These are phyloP conservation scores for Candida koratica DNA, from an alignment of 805 yeast genomes.

Conservation along the genomic window DNA sequence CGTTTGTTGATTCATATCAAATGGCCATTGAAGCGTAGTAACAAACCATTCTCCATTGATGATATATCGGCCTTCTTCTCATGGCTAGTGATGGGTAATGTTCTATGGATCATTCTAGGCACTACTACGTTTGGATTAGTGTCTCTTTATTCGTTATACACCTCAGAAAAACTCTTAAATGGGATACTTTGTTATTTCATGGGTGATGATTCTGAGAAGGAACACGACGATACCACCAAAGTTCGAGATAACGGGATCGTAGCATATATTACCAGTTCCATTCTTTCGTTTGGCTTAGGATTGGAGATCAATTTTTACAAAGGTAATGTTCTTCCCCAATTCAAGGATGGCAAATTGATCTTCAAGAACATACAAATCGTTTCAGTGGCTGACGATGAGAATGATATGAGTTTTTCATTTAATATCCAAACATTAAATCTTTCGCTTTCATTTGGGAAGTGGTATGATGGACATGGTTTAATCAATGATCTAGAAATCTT, in stretches of 20 bases:
- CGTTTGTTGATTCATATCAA: conserved; percentile 36
- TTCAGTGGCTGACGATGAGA: conserved; percentile 13
- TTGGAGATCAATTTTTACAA: conserved; percentile 34
- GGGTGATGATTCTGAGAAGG: conserved; percentile 18
- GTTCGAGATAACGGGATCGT: conserved; percentile 25
- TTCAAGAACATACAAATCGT: conserved; percentile 38
- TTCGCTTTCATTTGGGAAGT: conserved; percentile 48
- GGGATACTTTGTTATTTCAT: conserved; percentile 15
- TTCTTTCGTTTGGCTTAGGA: conserved; percentile 40
- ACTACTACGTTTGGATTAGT: conserved; percentile 54
- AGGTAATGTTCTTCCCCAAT: conserved; percentile 38
- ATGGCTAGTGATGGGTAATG: conserved; percentile 55
- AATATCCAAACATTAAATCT: conserved; percentile 41
- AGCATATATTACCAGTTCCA: conserved; percentile 30
- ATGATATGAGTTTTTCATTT: conserved; percentile 27
- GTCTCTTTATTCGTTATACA: conserved; percentile 42
- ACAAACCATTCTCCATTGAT: conserved; percentile 46
- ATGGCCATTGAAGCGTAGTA: conserved; percentile 48
- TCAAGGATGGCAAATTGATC: conserved; percentile 48
- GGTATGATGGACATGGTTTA: conserved; percentile 54
- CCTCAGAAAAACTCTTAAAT: conserved; percentile 27
- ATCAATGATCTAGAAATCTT: conserved; percentile 45
- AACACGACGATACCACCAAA: not conserved
- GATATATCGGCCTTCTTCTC: conserved; percentile 53
- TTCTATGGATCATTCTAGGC: conserved; percentile 52